A percentile compares a stretch with the other conserved stretches of the same genome.
These are phyloP conservation scores for Dalbergia cultrata DNA, from an alignment of 306 rosid genomes.

Conservation along the genomic window DNA sequence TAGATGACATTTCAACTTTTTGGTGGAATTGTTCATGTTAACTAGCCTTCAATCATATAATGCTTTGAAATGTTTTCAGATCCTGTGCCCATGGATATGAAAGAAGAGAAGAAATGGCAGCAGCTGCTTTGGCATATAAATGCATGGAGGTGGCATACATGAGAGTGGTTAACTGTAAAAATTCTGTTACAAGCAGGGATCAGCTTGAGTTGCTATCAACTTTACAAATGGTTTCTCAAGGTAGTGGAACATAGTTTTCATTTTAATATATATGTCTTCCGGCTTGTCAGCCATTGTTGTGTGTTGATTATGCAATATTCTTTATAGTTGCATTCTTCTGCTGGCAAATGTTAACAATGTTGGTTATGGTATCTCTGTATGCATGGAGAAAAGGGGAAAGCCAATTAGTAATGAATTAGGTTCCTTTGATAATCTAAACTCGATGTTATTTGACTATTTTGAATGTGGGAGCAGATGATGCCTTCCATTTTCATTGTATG, in stretches of 20 bases:
- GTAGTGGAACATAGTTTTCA: conserved; percentile 57
- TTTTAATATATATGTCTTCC: conserved; percentile 23
- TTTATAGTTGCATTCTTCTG: conserved; percentile 41
- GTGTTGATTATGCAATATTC: conserved; percentile 37
- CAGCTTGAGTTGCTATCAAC: conserved; percentile 71
- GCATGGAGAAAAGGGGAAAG: conserved; percentile 12
- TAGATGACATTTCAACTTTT: conserved; percentile 6
- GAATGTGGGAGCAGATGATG: conserved; percentile 13
- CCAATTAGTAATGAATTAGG: conserved; percentile 18
- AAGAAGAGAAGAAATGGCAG: conserved; percentile 71
- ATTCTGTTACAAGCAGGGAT: conserved; percentile 61
- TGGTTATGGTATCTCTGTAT: conserved; percentile 13
- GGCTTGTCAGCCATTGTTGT: conserved; percentile 25
- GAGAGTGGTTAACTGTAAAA: conserved; percentile 74
- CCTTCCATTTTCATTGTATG: conserved; percentile 1
- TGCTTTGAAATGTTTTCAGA: conserved; percentile 57
- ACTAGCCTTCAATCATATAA: conserved; percentile 31
- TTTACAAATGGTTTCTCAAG: conserved; percentile 73
- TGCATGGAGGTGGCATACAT: conserved; percentile 89
- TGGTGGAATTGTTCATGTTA: conserved; percentile 27
- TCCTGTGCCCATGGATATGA: conserved; percentile 81
- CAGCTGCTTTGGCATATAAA: conserved; percentile 91
- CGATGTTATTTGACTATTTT: conserved; percentile 13
- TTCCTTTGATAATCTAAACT: conserved; percentile 28
- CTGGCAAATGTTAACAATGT: conserved; percentile 19